Conservation (phyloP, 768 basidiomycete species). For the Agaricus subrufescens region DNA sequence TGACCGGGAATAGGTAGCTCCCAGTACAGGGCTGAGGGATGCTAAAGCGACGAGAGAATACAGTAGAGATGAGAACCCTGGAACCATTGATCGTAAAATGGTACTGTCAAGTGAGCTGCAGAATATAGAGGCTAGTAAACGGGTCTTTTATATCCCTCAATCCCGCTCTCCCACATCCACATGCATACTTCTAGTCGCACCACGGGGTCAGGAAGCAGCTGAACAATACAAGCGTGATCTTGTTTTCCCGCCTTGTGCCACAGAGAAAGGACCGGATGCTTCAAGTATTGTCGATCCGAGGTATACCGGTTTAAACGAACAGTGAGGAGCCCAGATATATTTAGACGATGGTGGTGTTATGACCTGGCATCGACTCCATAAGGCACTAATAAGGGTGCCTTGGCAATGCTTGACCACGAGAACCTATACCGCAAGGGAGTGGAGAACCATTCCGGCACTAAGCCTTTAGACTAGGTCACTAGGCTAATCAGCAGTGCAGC, state of each 20-base stretch:
- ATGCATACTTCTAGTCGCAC: background rate
- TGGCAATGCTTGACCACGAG: background rate
- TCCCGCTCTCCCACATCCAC: background rate
- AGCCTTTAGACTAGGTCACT: background rate
- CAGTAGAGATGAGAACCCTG: slow-evolving; percentile 5
- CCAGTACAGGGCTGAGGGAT: slow-evolving; percentile 22
- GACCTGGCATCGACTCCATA: background rate
- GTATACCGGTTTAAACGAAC: background rate
- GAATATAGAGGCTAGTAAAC: background rate
- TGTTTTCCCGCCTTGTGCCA: background rate
- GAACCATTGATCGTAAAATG: background rate
- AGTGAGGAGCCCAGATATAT: background rate
- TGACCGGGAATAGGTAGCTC: slow-evolving; percentile 40
- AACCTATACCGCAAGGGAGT: background rate
- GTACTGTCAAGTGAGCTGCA: background rate
- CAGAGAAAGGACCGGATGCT: background rate
- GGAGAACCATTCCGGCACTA: background rate
- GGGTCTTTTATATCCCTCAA: background rate
- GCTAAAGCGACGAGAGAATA: slow-evolving; percentile 14
- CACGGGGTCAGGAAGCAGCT: slow-evolving; percentile 1
- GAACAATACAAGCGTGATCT: background rate
- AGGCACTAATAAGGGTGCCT: background rate
- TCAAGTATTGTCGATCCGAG: background rate
- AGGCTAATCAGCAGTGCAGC: background rate
- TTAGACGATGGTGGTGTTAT: background rate